Evolutionary conservation across 495 filamentous ascomycete species (phyloP), one percentile per base, ranked within the genome.

Genomic region (Aspergillus coremiiformis): DNA sequence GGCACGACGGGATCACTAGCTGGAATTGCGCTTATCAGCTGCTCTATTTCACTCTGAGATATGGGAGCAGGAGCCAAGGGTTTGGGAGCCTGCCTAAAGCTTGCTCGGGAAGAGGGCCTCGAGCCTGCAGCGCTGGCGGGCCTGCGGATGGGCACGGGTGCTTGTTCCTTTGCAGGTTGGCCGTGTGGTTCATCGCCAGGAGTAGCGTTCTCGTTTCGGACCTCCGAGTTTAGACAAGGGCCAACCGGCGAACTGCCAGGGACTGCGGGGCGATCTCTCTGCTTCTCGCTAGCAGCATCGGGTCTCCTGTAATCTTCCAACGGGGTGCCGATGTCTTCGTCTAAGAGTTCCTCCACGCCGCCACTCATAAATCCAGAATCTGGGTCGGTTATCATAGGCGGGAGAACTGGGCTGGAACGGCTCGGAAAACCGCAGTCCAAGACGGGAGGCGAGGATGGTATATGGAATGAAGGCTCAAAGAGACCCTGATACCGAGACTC

Each of bases 331-430:
- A 76, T 68, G 14, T 80, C 78, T 30, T 79, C 74, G 46, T 78
- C 71, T 29, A 80, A 58, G 14, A 75, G 62, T 9, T 88, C 82
- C 17, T 87, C 83, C 12, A 87, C 62, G 0, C 78, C 77, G 6
- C 81, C 85, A 66, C 85, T 90, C 85, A 90, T 87, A 59, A 89
- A 90, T 0, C 86, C 86, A 9, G 86, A 90, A 63, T 94, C 88
- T 11, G 77, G 71, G 50, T 77, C 73, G 32, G 75, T 67, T 6
- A 73, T 70, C 70, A 88, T 75, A 8, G 78, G 71, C 8, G 88
- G 86, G 32, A 92, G 72, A 20, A 82, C 74, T 5, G 89, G 89
- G 55, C 89, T 95, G 2, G 89, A 92, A 26, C 83, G 76, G 52
- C 56, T 65, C 21, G 56, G 83, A 66, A 71, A 78, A 72, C 52